These are phyloP conservation scores for Haemoproteus tartakovskyi DNA, from an alignment of 169 alveolate species.

Conservation along the genomic window DNA sequence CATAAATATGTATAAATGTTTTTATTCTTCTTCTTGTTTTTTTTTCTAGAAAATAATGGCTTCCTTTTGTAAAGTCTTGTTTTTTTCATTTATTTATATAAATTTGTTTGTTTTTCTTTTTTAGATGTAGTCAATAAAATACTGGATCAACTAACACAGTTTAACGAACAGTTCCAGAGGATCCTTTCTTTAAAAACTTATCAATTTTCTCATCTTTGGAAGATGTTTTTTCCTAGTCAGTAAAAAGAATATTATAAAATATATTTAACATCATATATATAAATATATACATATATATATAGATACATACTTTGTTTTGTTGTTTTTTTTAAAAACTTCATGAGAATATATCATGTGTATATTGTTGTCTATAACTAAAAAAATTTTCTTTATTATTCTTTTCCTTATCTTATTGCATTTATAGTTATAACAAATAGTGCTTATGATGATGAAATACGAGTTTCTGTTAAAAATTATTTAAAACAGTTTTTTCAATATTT, in stretches of 20 bases:
- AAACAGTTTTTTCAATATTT: constrained; percentile 36
- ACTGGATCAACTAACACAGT: constrained; percentile 4
- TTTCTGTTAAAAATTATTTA: constrained; percentile 20
- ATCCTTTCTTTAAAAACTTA: constrained; percentile 19
- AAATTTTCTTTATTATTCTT: too few species aligned
- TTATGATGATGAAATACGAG: constrained; percentile 15
- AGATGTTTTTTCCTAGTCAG: constrained; percentile 39
- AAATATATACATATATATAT: neutral
- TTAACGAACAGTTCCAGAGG: constrained; percentile 23
- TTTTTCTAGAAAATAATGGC: too few species aligned
- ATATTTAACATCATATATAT: neutral
- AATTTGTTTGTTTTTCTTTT: too few species aligned
- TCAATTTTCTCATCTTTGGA: constrained; percentile 58
- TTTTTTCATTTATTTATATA: too few species aligned
- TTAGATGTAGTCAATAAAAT: constrained; percentile 33
- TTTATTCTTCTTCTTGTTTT: too few species aligned
- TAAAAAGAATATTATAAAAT: neutral
- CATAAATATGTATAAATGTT: too few species aligned
- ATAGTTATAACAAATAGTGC: constrained; percentile 17
- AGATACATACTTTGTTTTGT: neutral
- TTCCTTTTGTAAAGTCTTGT: too few species aligned
- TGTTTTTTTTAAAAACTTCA: too few species aligned
- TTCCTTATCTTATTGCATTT: too few species aligned
- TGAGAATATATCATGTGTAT: too few species aligned
- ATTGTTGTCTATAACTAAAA: too few species aligned